These are phyloP conservation scores for Setaria viridis DNA, from an alignment of 202 grass and related monocot genomes.

Conservation along the genomic window DNA sequence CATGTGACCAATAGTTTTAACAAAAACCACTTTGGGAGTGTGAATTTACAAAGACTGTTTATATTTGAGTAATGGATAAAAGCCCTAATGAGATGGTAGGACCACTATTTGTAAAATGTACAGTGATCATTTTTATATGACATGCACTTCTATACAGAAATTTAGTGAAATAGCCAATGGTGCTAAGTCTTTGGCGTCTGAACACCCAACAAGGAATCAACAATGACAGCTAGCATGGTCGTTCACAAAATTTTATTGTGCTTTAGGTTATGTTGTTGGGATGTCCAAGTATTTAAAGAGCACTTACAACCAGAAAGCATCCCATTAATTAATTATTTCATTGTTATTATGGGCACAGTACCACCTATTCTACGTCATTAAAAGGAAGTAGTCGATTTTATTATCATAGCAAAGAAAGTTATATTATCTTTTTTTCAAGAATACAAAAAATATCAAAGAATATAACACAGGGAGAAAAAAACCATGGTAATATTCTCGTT, in stretches of 20 bases:
- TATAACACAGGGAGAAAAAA: background rate
- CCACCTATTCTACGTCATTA: background rate
- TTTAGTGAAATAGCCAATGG: background rate
- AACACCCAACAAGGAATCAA: background rate
- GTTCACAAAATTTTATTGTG: background rate
- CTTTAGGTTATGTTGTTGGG: background rate
- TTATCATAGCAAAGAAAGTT: background rate
- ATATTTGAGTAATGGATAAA: background rate
- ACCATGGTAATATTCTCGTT: background rate
- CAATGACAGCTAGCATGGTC: background rate
- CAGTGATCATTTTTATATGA: background rate
- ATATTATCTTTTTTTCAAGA: too few species aligned
- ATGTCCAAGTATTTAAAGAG: background rate
- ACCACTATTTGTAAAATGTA: background rate
- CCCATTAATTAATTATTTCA: background rate
- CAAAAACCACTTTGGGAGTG: background rate
- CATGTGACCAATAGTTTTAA: background rate
- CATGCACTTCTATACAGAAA: background rate
- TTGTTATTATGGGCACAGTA: background rate
- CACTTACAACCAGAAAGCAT: background rate
- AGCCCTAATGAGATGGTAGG: background rate
- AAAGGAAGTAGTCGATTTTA: too few species aligned
- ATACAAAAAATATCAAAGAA: too few species aligned
- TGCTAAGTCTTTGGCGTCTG: background rate
- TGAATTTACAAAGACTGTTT: conserved; percentile 23